phyloP scores from a whole-genome alignment of 306 rosid species.

The Betula pendula region DNA sequence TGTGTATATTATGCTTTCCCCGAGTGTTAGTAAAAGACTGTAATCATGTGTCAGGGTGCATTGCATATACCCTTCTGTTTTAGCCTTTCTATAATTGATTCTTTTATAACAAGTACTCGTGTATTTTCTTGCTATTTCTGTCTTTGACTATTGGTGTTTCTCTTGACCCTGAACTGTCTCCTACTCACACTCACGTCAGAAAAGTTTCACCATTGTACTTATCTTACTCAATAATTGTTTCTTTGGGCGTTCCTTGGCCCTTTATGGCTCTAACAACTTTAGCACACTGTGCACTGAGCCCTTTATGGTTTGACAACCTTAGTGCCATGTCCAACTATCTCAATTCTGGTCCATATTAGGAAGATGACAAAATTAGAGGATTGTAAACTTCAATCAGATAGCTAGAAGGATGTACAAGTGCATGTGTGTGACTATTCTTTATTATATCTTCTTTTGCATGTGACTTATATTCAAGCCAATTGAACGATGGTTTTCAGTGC shows the following conservation, averaged over 20 bases:
- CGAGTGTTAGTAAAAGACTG: neutral
- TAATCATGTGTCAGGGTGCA: neutral
- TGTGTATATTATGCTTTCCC: neutral
- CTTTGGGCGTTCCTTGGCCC: neutral
- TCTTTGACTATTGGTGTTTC: neutral
- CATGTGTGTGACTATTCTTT: neutral
- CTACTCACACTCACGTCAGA: neutral
- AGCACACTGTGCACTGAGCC: neutral
- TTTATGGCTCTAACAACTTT: neutral
- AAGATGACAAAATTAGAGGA: neutral
- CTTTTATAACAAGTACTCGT: neutral
- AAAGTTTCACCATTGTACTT: neutral
- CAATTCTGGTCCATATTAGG: neutral
- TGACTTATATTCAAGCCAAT: neutral
- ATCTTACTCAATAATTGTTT: neutral
- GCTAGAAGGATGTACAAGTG: neutral
- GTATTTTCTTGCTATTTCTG: neutral
- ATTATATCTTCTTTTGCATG: neutral
- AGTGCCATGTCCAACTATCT: neutral
- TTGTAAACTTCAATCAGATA: neutral
- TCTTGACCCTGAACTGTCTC: neutral
- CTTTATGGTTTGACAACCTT: neutral
- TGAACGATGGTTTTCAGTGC: neutral
- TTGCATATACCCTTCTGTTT: neutral
- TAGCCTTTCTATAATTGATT: neutral